Conservation (phyloP, 139 green algal species). For the Pseudopediastrum boryanum region DNA sequence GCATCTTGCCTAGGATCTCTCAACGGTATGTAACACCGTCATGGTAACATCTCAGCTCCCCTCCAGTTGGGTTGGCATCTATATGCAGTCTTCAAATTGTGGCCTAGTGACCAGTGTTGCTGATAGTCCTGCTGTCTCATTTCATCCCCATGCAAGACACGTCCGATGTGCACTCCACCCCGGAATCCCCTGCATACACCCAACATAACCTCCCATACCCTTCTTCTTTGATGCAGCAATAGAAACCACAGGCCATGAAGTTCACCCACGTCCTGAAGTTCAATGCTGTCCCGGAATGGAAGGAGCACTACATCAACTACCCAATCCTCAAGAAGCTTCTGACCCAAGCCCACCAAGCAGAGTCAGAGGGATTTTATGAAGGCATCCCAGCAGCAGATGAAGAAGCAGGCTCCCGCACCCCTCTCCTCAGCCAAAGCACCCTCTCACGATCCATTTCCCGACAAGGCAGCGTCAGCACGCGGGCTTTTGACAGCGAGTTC, state of each 20-base stretch:
- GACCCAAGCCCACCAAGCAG: conserved; percentile 36
- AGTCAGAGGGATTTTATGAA: conserved; percentile 23
- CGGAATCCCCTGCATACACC: too few species aligned
- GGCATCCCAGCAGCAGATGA: conserved; percentile 7
- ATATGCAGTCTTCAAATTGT: too few species aligned
- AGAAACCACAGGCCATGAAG: conserved; percentile 50
- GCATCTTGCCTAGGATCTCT: too few species aligned
- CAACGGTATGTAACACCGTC: too few species aligned
- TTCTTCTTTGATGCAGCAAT: too few species aligned
- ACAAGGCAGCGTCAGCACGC: neutral
- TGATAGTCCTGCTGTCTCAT: too few species aligned
- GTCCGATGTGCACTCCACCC: too few species aligned
- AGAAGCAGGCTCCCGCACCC: conserved; percentile 17
- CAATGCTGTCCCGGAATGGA: conserved; percentile 69
- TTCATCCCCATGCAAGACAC: too few species aligned
- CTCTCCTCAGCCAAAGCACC: conserved; percentile 10
- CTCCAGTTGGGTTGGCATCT: too few species aligned
- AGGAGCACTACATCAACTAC: conserved; percentile 72
- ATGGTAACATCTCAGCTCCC: too few species aligned
- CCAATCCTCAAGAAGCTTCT: conserved; percentile 69
- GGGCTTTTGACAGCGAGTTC: conserved; percentile 42
- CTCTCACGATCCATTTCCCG: neutral
- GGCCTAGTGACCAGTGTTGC: too few species aligned
- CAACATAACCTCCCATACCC: too few species aligned
- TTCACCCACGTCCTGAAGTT: conserved; percentile 66